Base-by-base conservation (phyloP, 139 green algal species). In the Zygnema circumcarinatum region DNA sequence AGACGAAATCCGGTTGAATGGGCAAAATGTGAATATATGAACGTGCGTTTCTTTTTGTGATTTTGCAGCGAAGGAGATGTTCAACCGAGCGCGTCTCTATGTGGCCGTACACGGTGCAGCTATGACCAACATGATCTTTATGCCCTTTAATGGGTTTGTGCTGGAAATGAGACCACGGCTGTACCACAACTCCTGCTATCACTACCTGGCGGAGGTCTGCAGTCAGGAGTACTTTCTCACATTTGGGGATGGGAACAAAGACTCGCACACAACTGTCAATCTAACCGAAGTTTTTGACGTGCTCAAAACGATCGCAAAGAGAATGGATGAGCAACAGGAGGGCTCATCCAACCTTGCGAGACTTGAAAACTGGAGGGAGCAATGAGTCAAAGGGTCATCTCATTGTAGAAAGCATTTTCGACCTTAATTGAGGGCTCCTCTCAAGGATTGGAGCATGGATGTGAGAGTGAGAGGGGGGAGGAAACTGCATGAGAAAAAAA, bases 61-160 rank as follows among this genome's bases (percentile, higher is more conserved):
- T 62, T 16, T 62, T 62, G 47, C 73, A 80, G 76, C 76, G 31
- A 54, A 73, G 20, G 32, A 35, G 38, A 31, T 83, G 35, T 83
- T 83, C 76, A 35, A 54, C 41, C 54, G 76, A 33, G 35, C 76
- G 1, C 76, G 76, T 38, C 76, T 83, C 31, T 54, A 73, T 35
- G 35, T 83, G 32, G 76, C 76, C 31, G 32, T 53, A 33, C 76
- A 83, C 38, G 76, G 76, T 16, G 76, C 76, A 1, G 76, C 35
- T 21, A 52, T 83, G 20, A 73, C 76, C 35, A 54, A 83, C 38
- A 83, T 73, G 35, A 53, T 83, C 16, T 83, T 83, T 54, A 83
- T 83, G 76, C 76, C 32, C 76, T 42, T 54, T 54, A 83, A 83
- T 53, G 76, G 41, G 1, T 83, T 54, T 35, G 76, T 83, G 38